Conservation (phyloP, 441 rosid species). For the Oxalis stricta region DNA sequence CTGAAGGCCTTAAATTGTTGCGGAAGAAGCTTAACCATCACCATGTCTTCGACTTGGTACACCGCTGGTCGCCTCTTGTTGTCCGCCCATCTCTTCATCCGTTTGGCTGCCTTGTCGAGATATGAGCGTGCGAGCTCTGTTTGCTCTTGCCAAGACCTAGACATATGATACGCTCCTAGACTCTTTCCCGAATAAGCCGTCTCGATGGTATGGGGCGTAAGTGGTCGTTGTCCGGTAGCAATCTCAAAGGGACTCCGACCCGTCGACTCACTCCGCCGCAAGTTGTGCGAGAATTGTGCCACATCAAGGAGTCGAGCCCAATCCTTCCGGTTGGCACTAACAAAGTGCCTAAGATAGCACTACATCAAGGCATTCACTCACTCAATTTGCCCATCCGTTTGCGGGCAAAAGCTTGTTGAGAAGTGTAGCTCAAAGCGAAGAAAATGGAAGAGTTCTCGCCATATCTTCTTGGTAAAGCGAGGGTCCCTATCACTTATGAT, state of each 20-base stretch:
- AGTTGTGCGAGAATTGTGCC: too few species aligned
- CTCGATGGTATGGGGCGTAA: background rate
- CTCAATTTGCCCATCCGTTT: background rate
- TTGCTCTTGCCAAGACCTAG: constrained; percentile 1
- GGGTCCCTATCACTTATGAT: background rate
- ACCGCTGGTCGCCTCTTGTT: background rate
- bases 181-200: background rate
- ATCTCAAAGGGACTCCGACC: too few species aligned
- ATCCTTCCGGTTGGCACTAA: background rate
- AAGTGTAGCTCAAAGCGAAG: background rate
- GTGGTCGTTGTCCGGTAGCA: background rate
- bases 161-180: background rate
- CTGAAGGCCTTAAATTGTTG: too few species aligned
- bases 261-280: too few species aligned
- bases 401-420: background rate
- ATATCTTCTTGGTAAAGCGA: background rate
- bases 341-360: background rate
- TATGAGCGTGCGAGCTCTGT: background rate
- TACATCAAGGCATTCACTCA: background rate
- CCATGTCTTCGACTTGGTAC: too few species aligned
- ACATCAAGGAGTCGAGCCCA: too few species aligned
- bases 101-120: background rate
- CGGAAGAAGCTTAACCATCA: too few species aligned
- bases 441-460: background rate
- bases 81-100: constrained; percentile 1